Conservation (phyloP, 768 basidiomycete genomes). For the Amanita muscaria region DNA sequence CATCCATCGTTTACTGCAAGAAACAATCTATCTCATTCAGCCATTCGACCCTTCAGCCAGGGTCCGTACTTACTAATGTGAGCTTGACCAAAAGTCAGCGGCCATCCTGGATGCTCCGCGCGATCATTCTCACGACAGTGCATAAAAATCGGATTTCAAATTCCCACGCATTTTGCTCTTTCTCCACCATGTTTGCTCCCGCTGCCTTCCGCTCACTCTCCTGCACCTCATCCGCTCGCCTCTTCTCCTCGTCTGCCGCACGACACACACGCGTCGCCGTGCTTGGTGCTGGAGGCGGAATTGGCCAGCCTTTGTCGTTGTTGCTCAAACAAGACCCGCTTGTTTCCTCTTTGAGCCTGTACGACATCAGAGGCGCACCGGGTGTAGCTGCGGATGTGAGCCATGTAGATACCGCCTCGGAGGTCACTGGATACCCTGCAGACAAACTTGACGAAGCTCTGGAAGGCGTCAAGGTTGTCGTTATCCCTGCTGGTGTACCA, state of each 20-base stretch:
- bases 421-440: slow-evolving; percentile 76
- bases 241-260: slow-evolving; percentile 68
- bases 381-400: slow-evolving; percentile 97
- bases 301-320: slow-evolving; percentile 93
- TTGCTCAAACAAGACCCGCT: slow-evolving; percentile 90
- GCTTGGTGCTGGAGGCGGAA: slow-evolving; percentile 97
- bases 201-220: slow-evolving; percentile 50
- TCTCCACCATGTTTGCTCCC: slow-evolving; percentile 53
- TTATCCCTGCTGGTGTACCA: slow-evolving; percentile 98
- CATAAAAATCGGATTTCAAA: slow-evolving; percentile 3
- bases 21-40: slow-evolving; percentile 3
- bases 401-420: slow-evolving; percentile 72
- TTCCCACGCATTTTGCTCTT: slow-evolving; percentile 8
- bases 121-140: slow-evolving; percentile 1
- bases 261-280: slow-evolving; percentile 87
- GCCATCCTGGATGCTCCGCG: no score
- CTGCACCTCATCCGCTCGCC: slow-evolving; percentile 36
- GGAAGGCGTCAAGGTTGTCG: slow-evolving; percentile 83
- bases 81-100: slow-evolving; percentile 13
- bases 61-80: slow-evolving; percentile 9
- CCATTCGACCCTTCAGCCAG: no score
- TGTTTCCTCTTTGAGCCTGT: slow-evolving; percentile 77
- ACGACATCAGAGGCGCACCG: slow-evolving; percentile 91
- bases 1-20: slow-evolving; percentile 91
- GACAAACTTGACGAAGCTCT: slow-evolving; percentile 88